Evolutionary conservation across 225 moss, liverwort and hornwort genomes (phyloP).

Genomic region (Rhytidiadelphus loreus): DNA sequence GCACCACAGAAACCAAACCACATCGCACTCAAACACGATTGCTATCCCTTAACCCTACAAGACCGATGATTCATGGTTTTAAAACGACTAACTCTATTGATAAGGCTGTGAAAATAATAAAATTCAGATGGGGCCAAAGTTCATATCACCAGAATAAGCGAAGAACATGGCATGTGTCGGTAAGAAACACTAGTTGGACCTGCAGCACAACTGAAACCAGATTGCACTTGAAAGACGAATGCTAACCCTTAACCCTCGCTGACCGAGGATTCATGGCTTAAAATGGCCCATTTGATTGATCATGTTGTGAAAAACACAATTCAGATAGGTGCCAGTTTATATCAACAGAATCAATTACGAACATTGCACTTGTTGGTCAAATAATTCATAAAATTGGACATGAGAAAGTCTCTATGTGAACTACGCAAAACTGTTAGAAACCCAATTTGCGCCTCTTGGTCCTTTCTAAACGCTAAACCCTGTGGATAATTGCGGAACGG

Average conservation of each 20-base stretch:
- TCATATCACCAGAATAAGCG: not conserved
- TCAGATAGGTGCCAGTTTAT: not conserved
- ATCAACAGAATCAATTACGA: not conserved
- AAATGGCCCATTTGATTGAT: not conserved
- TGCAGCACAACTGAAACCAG: not conserved
- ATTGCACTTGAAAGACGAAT: not conserved
- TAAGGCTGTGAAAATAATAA: not conserved
- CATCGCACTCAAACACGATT: not conserved
- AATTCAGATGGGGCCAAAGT: not conserved
- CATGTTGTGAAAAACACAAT: not conserved
- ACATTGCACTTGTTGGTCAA: not conserved
- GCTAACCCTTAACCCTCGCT: not conserved
- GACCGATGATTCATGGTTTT: not conserved
- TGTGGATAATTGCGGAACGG: conserved; percentile 12
- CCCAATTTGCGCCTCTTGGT: not conserved
- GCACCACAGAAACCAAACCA: not conserved
- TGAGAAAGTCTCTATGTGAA: not conserved
- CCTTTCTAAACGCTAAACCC: not conserved
- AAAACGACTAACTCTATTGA: not conserved
- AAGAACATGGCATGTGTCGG: not conserved
- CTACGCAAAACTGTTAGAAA: not conserved
- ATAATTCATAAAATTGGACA: not conserved
- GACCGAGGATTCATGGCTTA: not conserved
- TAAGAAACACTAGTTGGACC: not conserved
- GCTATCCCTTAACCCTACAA: not conserved